Percentiles rank a stretch among this genome's conserved stretches.
Conservation (phyloP, 768 basidiomycete genomes). For the Podaxis sp. region DNA sequence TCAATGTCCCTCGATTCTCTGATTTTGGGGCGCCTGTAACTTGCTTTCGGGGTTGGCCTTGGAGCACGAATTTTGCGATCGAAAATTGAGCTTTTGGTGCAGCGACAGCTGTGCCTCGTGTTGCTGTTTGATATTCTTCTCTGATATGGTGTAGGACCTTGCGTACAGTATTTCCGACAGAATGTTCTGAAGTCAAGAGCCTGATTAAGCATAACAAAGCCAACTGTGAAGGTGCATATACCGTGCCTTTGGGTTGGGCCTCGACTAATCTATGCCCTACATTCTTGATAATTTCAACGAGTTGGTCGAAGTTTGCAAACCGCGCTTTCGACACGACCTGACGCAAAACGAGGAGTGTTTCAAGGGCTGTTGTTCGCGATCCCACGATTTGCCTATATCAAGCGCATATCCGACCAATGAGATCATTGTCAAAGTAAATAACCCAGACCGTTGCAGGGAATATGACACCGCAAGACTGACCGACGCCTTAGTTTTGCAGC, state of each 20-base stretch:
- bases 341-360: conserved; percentile 84
- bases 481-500: conserved; percentile 71
- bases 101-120: conserved; percentile 41
- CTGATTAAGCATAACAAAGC: neutral
- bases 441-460: conserved; percentile 15
- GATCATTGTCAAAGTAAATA: neutral
- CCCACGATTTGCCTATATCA: conserved; percentile 82
- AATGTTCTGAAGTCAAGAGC: conserved; percentile 63
- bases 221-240: neutral
- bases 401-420: neutral
- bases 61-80: conserved; percentile 80
- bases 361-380: conserved; percentile 84
- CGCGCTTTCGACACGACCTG: conserved; percentile 87
- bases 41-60: conserved; percentile 70
- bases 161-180: conserved; percentile 92
- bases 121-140: conserved; percentile 91
- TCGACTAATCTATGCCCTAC: conserved; percentile 83
- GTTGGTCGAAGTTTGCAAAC: conserved; percentile 84
- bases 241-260: conserved; percentile 91
- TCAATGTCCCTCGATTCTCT: conserved; percentile 57
- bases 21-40: conserved; percentile 36
- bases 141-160: conserved; percentile 92
- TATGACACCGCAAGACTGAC: conserved; percentile 40
- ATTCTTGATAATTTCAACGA: conserved; percentile 73
- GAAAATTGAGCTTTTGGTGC: conserved; percentile 50